Conservation (phyloP, 2,329 filamentous ascomycete species). For the Alternaria novae-zelandiae region DNA sequence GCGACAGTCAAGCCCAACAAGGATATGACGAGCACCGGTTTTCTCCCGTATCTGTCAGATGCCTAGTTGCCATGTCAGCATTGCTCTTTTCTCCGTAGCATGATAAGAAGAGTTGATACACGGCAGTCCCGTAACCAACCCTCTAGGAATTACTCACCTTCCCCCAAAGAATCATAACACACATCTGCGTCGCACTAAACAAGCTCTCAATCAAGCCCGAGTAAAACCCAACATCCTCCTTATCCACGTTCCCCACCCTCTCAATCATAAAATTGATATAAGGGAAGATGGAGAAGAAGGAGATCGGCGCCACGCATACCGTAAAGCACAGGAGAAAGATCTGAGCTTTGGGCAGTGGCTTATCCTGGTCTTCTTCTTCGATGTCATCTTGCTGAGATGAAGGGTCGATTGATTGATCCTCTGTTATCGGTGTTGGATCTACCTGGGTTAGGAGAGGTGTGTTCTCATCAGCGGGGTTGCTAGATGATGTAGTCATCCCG, state of each 20-base stretch:
- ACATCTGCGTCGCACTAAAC: constrained; percentile 77
- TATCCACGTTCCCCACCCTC: constrained; percentile 65
- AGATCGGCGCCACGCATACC: constrained; percentile 74
- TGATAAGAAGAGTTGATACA: too few relatives aligned
- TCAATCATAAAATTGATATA: constrained; percentile 81
- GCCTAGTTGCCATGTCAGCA: constrained; percentile 41
- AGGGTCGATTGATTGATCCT: constrained; percentile 4
- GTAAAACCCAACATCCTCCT: constrained; percentile 79
- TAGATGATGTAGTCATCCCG: constrained; percentile 3
- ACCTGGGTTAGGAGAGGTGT: constrained; percentile 37
- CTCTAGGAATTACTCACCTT: too few relatives aligned
- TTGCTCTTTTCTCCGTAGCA: too few relatives aligned
- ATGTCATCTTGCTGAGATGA: not conserved
- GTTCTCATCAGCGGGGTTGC: constrained; percentile 28
- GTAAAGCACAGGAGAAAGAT: constrained; percentile 76
- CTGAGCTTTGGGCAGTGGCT: constrained; percentile 55
- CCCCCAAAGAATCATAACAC: constrained; percentile 78
- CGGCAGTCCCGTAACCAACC: too few relatives aligned
- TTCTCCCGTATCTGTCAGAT: constrained; percentile 73
- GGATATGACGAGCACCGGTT: constrained; percentile 73
- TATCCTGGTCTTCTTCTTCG: constrained; percentile 24
- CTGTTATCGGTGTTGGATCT: constrained; percentile 21
- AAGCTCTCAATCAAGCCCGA: constrained; percentile 73
- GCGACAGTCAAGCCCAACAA: constrained; percentile 67
- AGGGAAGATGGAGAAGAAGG: constrained; percentile 84